phyloP scores from a whole-genome alignment of 257 asterid species.

The Ajuga chamaepitys region DNA sequence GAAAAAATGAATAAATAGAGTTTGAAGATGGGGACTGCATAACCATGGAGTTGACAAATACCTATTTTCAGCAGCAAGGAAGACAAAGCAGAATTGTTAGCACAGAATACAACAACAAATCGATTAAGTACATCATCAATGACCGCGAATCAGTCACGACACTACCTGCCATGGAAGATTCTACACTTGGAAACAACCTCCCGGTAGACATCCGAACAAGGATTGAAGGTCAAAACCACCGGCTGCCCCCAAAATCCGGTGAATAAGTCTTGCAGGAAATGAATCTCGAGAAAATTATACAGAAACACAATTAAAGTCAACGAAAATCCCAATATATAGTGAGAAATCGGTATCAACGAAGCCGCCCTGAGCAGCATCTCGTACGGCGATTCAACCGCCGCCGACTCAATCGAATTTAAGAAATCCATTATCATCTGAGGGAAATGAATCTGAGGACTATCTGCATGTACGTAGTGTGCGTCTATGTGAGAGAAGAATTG shows the following conservation, averaged over 20 bases:
- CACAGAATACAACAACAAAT: neutral
- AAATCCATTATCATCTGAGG: slow-evolving; percentile 25
- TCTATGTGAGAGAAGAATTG: too few species aligned
- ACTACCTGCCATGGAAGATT: slow-evolving; percentile 66
- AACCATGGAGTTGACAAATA: slow-evolving; percentile 87
- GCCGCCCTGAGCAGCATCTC: slow-evolving; percentile 39
- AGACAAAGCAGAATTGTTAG: neutral
- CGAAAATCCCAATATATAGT: slow-evolving; percentile 34
- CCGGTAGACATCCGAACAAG: slow-evolving; percentile 47
- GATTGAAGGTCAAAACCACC: slow-evolving; percentile 44
- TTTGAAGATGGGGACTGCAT: slow-evolving; percentile 89
- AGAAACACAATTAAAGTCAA: slow-evolving; percentile 28
- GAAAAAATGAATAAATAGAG: slow-evolving; percentile 49
- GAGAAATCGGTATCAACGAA: slow-evolving; percentile 40
- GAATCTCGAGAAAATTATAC: slow-evolving; percentile 62
- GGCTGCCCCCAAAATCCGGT: slow-evolving; percentile 69
- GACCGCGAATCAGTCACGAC: neutral
- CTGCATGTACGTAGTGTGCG: too few species aligned
- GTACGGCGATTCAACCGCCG: slow-evolving; percentile 37
- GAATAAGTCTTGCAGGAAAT: slow-evolving; percentile 49
- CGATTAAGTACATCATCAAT: neutral
- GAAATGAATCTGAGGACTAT: neutral
- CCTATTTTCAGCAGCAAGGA: slow-evolving; percentile 26
- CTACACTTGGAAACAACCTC: slow-evolving; percentile 62
- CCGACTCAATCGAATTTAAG: neutral